Percentiles rank a stretch among this genome's conserved stretches.
These are phyloP conservation scores for Bacterosira constricta DNA, from an alignment of 108 stramenopile genomes.

Conservation along the genomic window DNA sequence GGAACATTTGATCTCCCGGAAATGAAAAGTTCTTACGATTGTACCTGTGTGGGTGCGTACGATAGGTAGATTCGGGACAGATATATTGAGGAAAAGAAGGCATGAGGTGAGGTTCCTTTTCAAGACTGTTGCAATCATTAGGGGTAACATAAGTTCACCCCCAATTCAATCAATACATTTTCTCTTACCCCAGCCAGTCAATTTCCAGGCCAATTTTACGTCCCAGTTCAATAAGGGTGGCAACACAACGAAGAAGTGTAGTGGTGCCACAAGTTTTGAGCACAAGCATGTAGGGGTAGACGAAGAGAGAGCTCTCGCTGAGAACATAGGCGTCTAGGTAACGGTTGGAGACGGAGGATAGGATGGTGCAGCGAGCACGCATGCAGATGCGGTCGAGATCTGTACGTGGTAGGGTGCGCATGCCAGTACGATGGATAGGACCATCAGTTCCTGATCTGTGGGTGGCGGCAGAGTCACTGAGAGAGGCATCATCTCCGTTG, in stretches of 20 bases:
- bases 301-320: constrained; percentile 96
- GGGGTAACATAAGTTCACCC: too few species aligned
- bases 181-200: constrained; percentile 99
- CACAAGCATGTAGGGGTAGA: constrained; percentile 97
- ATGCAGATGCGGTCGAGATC: constrained; percentile 92
- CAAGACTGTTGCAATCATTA: too few species aligned
- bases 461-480: constrained; percentile 23
- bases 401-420: constrained; percentile 77
- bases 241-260: constrained; percentile 97
- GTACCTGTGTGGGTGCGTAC: too few species aligned
- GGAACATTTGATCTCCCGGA: constrained; percentile 93
- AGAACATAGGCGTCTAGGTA: constrained; percentile 98
- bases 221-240: constrained; percentile 89
- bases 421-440: constrained; percentile 60
- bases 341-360: constrained; percentile 89
- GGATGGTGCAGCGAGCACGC: constrained; percentile 96
- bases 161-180: too few species aligned
- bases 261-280: constrained; percentile 99
- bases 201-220: constrained; percentile 89
- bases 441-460: background rate
- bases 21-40: constrained; percentile 98
- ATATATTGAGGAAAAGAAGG: too few species aligned
- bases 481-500: constrained; percentile 33
- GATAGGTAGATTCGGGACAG: too few species aligned
- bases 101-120: too few species aligned